Base-by-base conservation (phyloP, 495 filamentous ascomycete genomes). In the Sporormia fimetaria region DNA sequence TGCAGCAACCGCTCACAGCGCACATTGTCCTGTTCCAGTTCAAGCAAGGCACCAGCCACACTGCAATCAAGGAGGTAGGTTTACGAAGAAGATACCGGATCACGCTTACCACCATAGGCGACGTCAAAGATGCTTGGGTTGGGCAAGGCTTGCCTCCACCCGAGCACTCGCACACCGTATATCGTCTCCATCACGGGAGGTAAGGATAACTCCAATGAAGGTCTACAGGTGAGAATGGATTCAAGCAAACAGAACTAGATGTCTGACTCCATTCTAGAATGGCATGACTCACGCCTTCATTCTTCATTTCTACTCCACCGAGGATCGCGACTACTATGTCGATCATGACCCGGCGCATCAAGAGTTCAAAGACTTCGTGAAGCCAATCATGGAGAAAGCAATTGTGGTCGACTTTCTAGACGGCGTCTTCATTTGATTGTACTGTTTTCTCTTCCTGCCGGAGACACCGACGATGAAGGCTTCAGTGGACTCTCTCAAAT, bases 241-340 rank as follows among this genome's bases (percentile, higher is more conserved):
- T 41, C 4, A 9, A 43, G 58, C 55, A 37, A 21, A 16, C 18
- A 27, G n/a, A 7, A 7, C 25, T n/a, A 27, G n/a, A 3, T 28
- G 10, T 21, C n/a, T 4, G 12, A 6, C 23, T 8, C n/a, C 21
- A 11, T 14, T 31, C 2, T 12, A 52, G 42, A 21, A 29, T 15
- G 62, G 61, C 4, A 65, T 67, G 2, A 66, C 63, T 4, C 65
- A 68, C 47, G 64, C 61, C 1, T 68, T 70, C 41, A 59, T 70
- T 5, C 3, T 51, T 15, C 47, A 42, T 20, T 51, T 51, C 36
- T 20, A 36, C 7, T 29, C 34, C 18, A 39, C 24, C 10, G 58
- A 58, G 38, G 63, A 70, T 26, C 41, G 67, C 24, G 61, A 65
- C 31, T 70, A 67, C 24, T 70, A 70, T 44, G 51, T 66, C 1